Base-by-base conservation (phyloP, 2,329 filamentous ascomycete genomes). In the Aspergillus transmontanensis region DNA sequence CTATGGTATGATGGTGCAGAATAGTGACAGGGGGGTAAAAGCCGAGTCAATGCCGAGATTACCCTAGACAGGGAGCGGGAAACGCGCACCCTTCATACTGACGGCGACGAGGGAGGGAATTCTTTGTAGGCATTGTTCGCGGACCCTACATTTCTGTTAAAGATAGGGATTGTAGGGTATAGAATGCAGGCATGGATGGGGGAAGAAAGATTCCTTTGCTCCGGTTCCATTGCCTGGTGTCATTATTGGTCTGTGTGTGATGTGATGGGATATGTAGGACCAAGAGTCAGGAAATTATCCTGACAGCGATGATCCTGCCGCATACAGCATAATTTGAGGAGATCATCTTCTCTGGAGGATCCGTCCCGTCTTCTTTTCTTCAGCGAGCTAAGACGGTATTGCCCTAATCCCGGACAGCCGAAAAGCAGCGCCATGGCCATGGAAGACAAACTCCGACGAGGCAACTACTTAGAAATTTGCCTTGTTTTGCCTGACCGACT, bases 1-100 rank as follows among this genome's bases (percentile, higher is more conserved):
- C 51, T 55, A 55, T 55, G 51, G 51, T 26, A 26, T 39, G 51
- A 55, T 55, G 51, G 10, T 55, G 51, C 51, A 41, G 51, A 55
- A 55, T 39, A 23, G 32, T 26, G 51, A 55, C 51, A 39, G 32
- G 51, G 51, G 10, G 26, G 26, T 3, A 19, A 30, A 6, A 55
- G n/a, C 51, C 51, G 32, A 39, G 32, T 39, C n/a, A 39, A 36
- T 55, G 51, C 51, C 51, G 51, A 39, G 6, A 23, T 26, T 26
- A 26, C 32, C 51, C 51, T 55, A 16, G 32, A 11, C 51, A 55
- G 51, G 51, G 51, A 55, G 36, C 21, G 51, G 51, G 51, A 48
- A 48, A 26, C n/a, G 28, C 48, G 28, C 9, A 10, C 48, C 48
- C 48, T 51, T 51, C 48, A 51, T 51, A 51, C 48, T 34, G 26